Conservation (phyloP, 2,329 filamentous ascomycete species). For the Trichoderma endophyticum region DNA sequence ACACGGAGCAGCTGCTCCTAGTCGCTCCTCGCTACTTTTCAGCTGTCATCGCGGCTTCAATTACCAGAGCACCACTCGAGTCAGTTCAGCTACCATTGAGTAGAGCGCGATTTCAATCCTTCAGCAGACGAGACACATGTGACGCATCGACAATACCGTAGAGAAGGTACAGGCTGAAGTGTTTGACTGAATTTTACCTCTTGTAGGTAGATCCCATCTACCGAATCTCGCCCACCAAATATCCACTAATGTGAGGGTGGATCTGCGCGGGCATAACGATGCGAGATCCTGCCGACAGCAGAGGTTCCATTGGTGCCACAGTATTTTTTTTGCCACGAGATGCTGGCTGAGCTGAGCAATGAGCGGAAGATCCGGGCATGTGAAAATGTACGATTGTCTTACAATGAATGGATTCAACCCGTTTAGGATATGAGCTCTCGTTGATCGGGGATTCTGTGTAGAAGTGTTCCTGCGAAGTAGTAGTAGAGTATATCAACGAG, state of each 20-base stretch:
- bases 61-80: neutral
- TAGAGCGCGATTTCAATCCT: neutral
- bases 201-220: neutral
- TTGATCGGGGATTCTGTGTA: neutral
- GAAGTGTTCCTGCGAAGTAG: neutral
- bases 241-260: neutral
- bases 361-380: neutral
- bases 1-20: neutral
- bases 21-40: neutral
- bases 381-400: neutral
- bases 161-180: neutral
- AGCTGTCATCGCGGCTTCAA: neutral
- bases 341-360: neutral
- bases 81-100: neutral
- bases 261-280: neutral
- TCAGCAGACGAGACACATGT: neutral
- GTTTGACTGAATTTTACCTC: neutral
- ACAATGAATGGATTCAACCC: neutral
- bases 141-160: neutral
- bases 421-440: neutral
- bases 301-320: neutral
- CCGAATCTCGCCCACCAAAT: neutral
- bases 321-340: neutral
- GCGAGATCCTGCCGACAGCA: neutral
- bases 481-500: too few species aligned